Evolutionary conservation across 768 basidiomycete species (phyloP), one percentile per base, ranked within the genome.

Genomic region (Suillus placidus): DNA sequence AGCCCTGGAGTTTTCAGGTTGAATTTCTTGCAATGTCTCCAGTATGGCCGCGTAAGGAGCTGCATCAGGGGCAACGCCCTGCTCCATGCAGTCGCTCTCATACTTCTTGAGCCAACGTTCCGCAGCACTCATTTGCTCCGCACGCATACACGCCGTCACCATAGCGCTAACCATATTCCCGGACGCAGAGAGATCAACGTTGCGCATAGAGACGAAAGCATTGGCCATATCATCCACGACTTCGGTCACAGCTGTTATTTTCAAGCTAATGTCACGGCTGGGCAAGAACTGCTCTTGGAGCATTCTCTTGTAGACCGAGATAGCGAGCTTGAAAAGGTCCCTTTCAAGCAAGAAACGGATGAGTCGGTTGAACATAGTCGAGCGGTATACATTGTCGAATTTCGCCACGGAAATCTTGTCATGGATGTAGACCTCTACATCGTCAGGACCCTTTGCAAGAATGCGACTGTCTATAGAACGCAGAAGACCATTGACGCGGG

Each of bases 291-390:
- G 80, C 20, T 80, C 78, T 1, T 74, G 70, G 23, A 71, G 66
- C 81, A 88, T 83, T 20, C 79, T 77, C 9, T 76, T 68, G 68
- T 84, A 80, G 13, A 86, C 72, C 3, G 71, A 65, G 20, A 78
- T 70, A 0, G 87, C 85, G 40, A 79, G 73, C 14, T 70, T 68
- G 61, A 82, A 80, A 9, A 73, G 64, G 1, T 77, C 76, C 45
- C 79, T 69, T 20, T 79, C 72, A 30, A 87, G 70, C 56, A 86
- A 80, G 23, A 80, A 74, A 9, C 74, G 68, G 26, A 85, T 80
- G 55, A 80, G 69, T 23, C 73, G 75, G 65, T 81, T 79, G 67
- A 79, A 85, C 13, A 76, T 72, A n/a, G 54, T 43, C 38, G 70
- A 63, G 10, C 75, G 71, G 35, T 76, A 77, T 0, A 72, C 68